Base-by-base conservation (phyloP, 2,329 filamentous ascomycete species). In the Penicillium corylophilum region DNA sequence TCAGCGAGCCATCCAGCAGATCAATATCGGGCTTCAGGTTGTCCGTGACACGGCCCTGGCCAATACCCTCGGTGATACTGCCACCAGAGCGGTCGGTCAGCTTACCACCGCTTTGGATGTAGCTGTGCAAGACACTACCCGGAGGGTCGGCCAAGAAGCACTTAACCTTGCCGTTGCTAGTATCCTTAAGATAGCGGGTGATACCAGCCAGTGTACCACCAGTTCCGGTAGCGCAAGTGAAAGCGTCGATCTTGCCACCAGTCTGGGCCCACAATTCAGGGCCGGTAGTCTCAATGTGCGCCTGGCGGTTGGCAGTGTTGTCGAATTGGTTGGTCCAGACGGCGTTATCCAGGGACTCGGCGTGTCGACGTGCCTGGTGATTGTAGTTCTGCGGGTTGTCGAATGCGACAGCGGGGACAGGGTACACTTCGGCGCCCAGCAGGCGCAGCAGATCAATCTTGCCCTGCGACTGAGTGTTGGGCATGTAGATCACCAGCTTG, bases 271-370 rank as follows among this genome's bases (percentile, higher is more conserved):
- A 99, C 69, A 99, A 96, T 75, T 99, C 94, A 0, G 94, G 94
- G 0, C 94, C 94, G 0, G 94, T 99, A 2, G 93, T 97, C 78
- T 96, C 93, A 63, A 97, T 87, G 71, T 99, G 94, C 43, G 94
- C 94, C 66, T 89, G 86, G 46, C 94, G 83, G 75, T 99, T 99
- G 47, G 94, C 94, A 46, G 82, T 85, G 77, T 99, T 99, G 72
- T 99, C 94, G 75, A 99, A 99, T 76, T 99, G 94, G 75, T 99
- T 95, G 40, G 94, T 99, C 94, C 94, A 99, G 13, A 97, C 92
- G 8, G 93, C 91, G 65, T 94, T 94, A 15, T 90, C 86, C 44
- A 95, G 75, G 2, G 79, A 73, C 71, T 94, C 91, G n/a, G 94
- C 94, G 74, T 97, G 93, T 38, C 93, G 80, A 53, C 82, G 82